These are phyloP conservation scores for Beauveria bassiana DNA, from an alignment of 2,329 filamentous ascomycete genomes.

Conservation along the genomic window DNA sequence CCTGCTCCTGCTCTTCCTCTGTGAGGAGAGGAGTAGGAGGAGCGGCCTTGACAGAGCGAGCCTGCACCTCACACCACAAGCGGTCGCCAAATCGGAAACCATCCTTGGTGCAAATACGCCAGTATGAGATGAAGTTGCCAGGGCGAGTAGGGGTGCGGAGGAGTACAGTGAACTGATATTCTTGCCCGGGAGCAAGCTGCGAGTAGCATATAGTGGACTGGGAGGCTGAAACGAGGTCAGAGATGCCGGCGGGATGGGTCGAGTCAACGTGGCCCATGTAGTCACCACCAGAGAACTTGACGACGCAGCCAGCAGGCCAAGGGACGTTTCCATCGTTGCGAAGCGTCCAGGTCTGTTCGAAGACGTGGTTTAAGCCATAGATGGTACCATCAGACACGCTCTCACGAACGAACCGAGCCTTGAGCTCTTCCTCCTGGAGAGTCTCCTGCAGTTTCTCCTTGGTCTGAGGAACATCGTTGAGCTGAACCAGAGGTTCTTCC, in stretches of 20 bases:
- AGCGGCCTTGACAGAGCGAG: slow-evolving; percentile 39
- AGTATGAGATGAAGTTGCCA: slow-evolving; percentile 87
- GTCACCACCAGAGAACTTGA: slow-evolving; percentile 88
- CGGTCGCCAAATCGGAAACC: slow-evolving; percentile 84
- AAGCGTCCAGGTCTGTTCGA: slow-evolving; percentile 87
- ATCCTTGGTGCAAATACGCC: slow-evolving; percentile 78
- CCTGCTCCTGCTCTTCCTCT: slow-evolving; percentile 20
- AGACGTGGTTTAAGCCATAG: slow-evolving; percentile 61
- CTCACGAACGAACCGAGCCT: slow-evolving; percentile 66
- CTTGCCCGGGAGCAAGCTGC: slow-evolving; percentile 64
- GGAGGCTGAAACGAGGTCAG: slow-evolving; percentile 67
- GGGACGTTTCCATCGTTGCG: slow-evolving; percentile 69
- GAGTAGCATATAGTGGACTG: slow-evolving; percentile 72
- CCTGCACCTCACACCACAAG: slow-evolving; percentile 87
- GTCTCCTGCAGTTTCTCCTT: slow-evolving; percentile 20
- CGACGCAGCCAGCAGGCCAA: slow-evolving; percentile 85
- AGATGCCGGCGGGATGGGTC: slow-evolving; percentile 67
- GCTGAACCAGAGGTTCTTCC: slow-evolving; percentile 11
- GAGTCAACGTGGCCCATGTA: slow-evolving; percentile 92
- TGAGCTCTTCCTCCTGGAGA: slow-evolving; percentile 27
- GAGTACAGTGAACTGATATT: slow-evolving; percentile 72
- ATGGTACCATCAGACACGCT: slow-evolving; percentile 70
- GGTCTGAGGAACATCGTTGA: slow-evolving; percentile 4
- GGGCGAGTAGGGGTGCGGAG: slow-evolving; percentile 72
- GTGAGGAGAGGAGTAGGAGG: slow-evolving; percentile 18